Conservation (phyloP, 2,329 filamentous ascomycete genomes). For the Diplodia intermedia region DNA sequence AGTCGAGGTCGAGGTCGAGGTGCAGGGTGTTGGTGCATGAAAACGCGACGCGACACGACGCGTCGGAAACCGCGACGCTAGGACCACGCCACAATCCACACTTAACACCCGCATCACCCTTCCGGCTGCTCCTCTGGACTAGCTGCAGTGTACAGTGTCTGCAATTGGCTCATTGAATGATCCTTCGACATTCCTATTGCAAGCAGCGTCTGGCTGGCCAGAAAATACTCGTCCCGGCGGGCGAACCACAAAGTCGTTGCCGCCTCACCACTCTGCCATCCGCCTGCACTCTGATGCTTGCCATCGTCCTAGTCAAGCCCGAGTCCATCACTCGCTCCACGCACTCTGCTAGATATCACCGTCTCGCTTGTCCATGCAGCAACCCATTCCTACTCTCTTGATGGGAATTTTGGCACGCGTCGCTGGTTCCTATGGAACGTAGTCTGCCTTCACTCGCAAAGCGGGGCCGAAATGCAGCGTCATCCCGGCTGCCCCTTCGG, state of each 20-base stretch:
- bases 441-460: slow-evolving; percentile 7
- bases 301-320: too few species aligned
- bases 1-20: background rate
- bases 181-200: background rate
- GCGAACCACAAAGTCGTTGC: background rate
- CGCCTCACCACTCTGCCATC: background rate
- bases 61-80: background rate
- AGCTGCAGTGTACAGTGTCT: too few species aligned
- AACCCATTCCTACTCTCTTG: too few species aligned
- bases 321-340: too few species aligned
- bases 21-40: background rate
- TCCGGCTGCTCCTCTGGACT: too few species aligned
- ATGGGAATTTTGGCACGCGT: background rate
- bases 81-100: background rate
- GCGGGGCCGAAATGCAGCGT: slow-evolving; percentile 26
- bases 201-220: background rate
- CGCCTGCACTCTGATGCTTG: background rate
- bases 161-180: background rate
- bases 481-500: slow-evolving; percentile 24
- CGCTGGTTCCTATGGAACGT: background rate
- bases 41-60: slow-evolving; percentile 17
- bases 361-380: too few species aligned
- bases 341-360: too few species aligned
- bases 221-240: background rate
- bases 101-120: too few species aligned